Evolutionary conservation across 2,329 filamentous ascomycete species (phyloP).

Genomic region (Aureobasidium vineae): DNA sequence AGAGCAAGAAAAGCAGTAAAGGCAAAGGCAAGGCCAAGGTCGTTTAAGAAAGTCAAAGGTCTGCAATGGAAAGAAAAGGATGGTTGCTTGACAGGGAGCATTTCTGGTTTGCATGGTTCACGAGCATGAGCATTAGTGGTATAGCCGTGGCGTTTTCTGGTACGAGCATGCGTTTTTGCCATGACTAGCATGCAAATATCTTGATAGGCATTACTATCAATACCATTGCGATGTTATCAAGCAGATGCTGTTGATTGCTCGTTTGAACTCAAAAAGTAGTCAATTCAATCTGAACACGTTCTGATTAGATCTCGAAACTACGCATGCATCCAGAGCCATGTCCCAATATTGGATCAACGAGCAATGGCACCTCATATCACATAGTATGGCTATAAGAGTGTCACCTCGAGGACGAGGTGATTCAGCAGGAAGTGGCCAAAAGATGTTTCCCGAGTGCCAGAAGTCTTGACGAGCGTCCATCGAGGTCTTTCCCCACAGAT

Average conservation of each 20-base stretch:
- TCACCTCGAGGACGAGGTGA: not conserved
- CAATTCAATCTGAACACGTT: too few species aligned
- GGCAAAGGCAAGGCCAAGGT: conserved; percentile 15
- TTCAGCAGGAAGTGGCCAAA: not conserved
- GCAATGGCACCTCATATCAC: too few species aligned
- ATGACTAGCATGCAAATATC: not conserved
- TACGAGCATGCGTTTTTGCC: not conserved
- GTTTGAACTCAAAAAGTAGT: not conserved
- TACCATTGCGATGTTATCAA: not conserved
- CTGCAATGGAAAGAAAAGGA: not conserved
- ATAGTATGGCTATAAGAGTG: too few species aligned
- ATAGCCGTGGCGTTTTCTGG: conserved; percentile 8
- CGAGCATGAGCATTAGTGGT: not conserved
- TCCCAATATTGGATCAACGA: not conserved
- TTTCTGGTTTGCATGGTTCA: not conserved
- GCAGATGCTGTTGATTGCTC: not conserved
- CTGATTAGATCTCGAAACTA: not conserved
- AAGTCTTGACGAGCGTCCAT: not conserved
- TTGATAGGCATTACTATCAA: not conserved
- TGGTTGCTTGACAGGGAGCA: not conserved
- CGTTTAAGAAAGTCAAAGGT: not conserved
- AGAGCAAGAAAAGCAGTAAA: not conserved
- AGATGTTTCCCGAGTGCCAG: conserved; percentile 23
- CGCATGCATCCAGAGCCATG: not conserved
- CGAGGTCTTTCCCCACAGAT: not conserved